Base-by-base conservation (phyloP, 192 early-diverging fungal species). In the Martensiomyces pterosporus region DNA sequence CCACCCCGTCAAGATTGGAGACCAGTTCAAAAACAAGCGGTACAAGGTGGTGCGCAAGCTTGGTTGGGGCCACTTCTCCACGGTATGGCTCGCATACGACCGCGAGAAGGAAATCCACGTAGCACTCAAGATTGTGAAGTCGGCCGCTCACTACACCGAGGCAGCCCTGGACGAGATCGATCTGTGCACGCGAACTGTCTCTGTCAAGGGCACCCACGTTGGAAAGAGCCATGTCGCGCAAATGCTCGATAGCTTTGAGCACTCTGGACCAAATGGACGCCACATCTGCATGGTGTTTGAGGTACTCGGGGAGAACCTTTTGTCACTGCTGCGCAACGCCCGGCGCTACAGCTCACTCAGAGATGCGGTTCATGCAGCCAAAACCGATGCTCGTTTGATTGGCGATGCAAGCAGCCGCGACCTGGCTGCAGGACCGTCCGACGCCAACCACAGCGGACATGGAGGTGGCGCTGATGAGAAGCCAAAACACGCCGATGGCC, bases 221-320 rank as follows among this genome's bases (percentile, higher is more conserved):
- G 68, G 68, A 2, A 52, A 59, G 13, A 53, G 58, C 36, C 79
- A 83, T 48, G 87, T 99, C 16, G 90, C 93, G 9, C 83, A 91
- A 58, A 68, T 99, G 41, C 77, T 85, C n/a, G 94, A 99, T 62
- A 85, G 87, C 69, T 99, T 99, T 76, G 82, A 83, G 65, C 83
- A 89, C 55, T 64, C 76, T 9, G 96, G 96, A 3, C 88, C 86
- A 1, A 84, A 98, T 64, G 96, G 96, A 9, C 67, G 75, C 4
- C 94, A 98, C 50, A 86, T 99, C 13, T 90, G 88, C 59, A 99
- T 99, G 93, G 89, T 90, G 4, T 97, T 99, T 72, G 96, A 99
- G 60, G 92, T 96, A 0, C 69, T 99, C 24, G 96, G 96, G 27
- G 94, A 94, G 48, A 99, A 94, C 40, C 74, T 99, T 26, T 64